These are phyloP conservation scores for Rhynchosporium graminicola DNA, from an alignment of 2,329 filamentous ascomycete species.

Conservation along the genomic window DNA sequence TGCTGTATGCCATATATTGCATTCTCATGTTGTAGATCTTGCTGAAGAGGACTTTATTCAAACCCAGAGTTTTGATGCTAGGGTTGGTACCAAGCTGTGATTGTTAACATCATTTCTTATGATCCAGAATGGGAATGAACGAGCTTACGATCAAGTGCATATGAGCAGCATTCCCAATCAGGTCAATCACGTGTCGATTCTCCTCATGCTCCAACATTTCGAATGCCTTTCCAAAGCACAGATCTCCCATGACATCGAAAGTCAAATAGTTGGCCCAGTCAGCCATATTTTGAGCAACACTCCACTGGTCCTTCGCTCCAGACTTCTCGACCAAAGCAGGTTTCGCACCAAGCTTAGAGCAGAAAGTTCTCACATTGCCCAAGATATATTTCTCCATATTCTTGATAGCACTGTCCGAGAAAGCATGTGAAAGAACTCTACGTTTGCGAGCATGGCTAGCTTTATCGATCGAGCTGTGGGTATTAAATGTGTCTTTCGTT, in stretches of 20 bases:
- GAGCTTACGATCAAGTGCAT: slow-evolving; percentile 62
- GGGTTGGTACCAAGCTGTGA: slow-evolving; percentile 63
- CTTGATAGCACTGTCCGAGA: slow-evolving; percentile 44
- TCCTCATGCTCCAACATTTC: slow-evolving; percentile 51
- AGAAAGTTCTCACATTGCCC: slow-evolving; percentile 54
- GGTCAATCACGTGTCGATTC: slow-evolving; percentile 65
- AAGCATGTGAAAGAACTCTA: slow-evolving; percentile 64
- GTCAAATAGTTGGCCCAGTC: slow-evolving; percentile 45
- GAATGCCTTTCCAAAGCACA: slow-evolving; percentile 53
- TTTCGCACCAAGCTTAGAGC: slow-evolving; percentile 49
- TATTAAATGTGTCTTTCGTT: slow-evolving; percentile 64
- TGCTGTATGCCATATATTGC: slow-evolving; percentile 71
- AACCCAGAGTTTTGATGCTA: slow-evolving; percentile 62
- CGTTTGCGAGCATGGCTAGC: slow-evolving; percentile 69
- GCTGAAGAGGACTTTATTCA: slow-evolving; percentile 69
- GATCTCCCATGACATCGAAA: slow-evolving; percentile 53
- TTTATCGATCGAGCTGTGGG: slow-evolving; percentile 72
- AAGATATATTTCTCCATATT: slow-evolving; percentile 40
- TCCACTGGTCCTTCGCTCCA: slow-evolving; percentile 50
- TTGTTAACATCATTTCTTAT: slow-evolving; percentile 4
- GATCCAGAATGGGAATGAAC: not conserved
- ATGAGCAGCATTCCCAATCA: slow-evolving; percentile 68
- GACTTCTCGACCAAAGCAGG: slow-evolving; percentile 42
- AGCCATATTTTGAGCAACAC: slow-evolving; percentile 60
- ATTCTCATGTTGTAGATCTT: slow-evolving; percentile 66